phyloP scores from a whole-genome alignment of 148 eudicot species.

The Heliamphora exappendiculata region DNA sequence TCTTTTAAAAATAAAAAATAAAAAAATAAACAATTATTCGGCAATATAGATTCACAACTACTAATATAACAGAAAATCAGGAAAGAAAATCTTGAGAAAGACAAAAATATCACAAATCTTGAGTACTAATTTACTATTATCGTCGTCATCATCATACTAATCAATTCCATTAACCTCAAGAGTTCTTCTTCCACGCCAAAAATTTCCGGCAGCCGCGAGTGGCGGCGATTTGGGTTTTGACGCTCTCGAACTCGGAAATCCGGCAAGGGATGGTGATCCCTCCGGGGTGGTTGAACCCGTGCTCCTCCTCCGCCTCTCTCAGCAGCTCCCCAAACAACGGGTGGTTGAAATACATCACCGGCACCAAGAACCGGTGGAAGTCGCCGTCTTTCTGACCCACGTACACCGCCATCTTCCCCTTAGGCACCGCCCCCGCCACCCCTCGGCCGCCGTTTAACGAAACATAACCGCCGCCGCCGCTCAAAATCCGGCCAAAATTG shows the following conservation, averaged over 20 bases:
- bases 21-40: too few species aligned
- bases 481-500: slow-evolving; percentile 5
- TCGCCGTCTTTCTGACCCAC: slow-evolving; percentile 70
- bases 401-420: slow-evolving; percentile 76
- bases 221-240: slow-evolving; percentile 52
- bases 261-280: slow-evolving; percentile 80
- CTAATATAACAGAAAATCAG: too few species aligned
- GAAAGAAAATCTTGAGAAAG: too few species aligned
- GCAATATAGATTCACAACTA: too few species aligned
- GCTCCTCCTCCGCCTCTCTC: slow-evolving; percentile 61
- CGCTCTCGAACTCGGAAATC: slow-evolving; percentile 69
- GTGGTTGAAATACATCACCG: slow-evolving; percentile 74
- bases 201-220: slow-evolving; percentile 29
- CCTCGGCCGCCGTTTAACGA: slow-evolving; percentile 26
- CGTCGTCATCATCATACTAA: neutral
- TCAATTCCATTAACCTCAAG: neutral
- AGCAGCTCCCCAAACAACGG: slow-evolving; percentile 65
- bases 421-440: slow-evolving; percentile 36
- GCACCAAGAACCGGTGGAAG: slow-evolving; percentile 52
- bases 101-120: too few species aligned
- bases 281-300: slow-evolving; percentile 78
- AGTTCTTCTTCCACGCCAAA: slow-evolving; percentile 18
- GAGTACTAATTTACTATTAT: neutral
- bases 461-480: slow-evolving; percentile 22
- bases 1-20: too few species aligned